These are phyloP conservation scores for Epichloe brachyelytri DNA, from an alignment of 2,329 filamentous ascomycete genomes.

Conservation along the genomic window DNA sequence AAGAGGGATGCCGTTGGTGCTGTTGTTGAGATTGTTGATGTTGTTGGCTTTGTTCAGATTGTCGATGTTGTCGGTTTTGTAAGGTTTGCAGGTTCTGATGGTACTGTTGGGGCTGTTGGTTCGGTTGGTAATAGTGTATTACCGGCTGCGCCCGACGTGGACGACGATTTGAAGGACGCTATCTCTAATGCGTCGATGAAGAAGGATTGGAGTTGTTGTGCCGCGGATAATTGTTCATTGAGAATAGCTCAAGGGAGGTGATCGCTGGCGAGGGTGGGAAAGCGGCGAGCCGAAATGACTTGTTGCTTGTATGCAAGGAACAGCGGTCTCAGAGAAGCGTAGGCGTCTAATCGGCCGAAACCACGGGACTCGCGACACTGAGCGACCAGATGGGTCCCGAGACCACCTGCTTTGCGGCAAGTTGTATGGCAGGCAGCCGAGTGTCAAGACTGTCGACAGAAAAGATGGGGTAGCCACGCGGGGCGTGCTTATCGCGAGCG, in stretches of 20 bases:
- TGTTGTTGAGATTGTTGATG: background rate
- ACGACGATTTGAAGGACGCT: background rate
- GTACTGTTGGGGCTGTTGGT: background rate
- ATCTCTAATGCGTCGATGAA: constrained; percentile 18
- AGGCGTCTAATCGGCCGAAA: background rate
- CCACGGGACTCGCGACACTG: background rate
- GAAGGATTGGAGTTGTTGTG: constrained; percentile 7
- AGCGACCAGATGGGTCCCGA: background rate
- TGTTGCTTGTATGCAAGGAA: background rate
- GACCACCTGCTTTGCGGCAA: background rate
- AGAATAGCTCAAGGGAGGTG: background rate
- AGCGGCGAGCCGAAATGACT: background rate
- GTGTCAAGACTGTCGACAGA: background rate
- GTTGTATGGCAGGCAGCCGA: background rate
- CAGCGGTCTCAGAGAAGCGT: background rate
- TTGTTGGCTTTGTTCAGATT: too few species aligned
- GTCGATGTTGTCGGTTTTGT: background rate
- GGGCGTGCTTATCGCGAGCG: background rate
- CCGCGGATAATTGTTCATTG: constrained; percentile 11
- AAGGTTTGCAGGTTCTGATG: background rate
- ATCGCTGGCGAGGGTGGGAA: background rate
- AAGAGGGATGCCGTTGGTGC: background rate
- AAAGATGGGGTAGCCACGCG: background rate
- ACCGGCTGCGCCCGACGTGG: background rate
- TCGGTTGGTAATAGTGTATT: too few species aligned